phyloP scores from a whole-genome alignment of 1,284 basidiomycete species.

The Trametes versicolor region DNA sequence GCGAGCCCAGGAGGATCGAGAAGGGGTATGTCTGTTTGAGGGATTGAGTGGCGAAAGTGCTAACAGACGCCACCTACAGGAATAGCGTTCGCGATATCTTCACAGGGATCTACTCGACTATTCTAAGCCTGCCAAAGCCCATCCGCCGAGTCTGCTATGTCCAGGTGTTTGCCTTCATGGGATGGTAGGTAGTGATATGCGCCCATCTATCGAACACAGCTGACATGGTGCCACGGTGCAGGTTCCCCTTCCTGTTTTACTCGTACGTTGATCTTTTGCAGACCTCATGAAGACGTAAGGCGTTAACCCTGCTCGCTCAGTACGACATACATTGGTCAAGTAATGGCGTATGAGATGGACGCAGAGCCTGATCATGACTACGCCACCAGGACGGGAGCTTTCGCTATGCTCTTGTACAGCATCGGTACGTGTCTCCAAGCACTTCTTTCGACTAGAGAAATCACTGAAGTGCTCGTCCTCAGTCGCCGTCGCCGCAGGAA shows the following conservation, averaged over 20 bases:
- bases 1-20: slow-evolving; percentile 54
- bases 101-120: slow-evolving; percentile 78
- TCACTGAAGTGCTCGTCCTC: slow-evolving; percentile 19
- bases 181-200: slow-evolving; percentile 66
- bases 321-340: slow-evolving; percentile 91
- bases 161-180: slow-evolving; percentile 92
- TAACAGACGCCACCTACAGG: slow-evolving; percentile 35
- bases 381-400: slow-evolving; percentile 88
- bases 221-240: slow-evolving; percentile 38
- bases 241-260: slow-evolving; percentile 97
- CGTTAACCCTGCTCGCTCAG: slow-evolving; percentile 46
- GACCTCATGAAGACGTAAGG: slow-evolving; percentile 17
- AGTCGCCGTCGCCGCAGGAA: slow-evolving; percentile 90
- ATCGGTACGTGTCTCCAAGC: slow-evolving; percentile 62
- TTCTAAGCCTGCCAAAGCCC: slow-evolving; percentile 81
- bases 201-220: background rate
- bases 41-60: background rate
- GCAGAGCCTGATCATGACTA: slow-evolving; percentile 80
- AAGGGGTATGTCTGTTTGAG: slow-evolving; percentile 47
- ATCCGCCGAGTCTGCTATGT: slow-evolving; percentile 92
- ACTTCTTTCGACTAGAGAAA: slow-evolving; percentile 6
- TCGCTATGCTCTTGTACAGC: slow-evolving; percentile 92
- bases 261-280: slow-evolving; percentile 58
- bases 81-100: slow-evolving; percentile 70
- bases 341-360: slow-evolving; percentile 84